Base-by-base conservation (phyloP, 495 filamentous ascomycete species). In the Apodospora peruviana region DNA sequence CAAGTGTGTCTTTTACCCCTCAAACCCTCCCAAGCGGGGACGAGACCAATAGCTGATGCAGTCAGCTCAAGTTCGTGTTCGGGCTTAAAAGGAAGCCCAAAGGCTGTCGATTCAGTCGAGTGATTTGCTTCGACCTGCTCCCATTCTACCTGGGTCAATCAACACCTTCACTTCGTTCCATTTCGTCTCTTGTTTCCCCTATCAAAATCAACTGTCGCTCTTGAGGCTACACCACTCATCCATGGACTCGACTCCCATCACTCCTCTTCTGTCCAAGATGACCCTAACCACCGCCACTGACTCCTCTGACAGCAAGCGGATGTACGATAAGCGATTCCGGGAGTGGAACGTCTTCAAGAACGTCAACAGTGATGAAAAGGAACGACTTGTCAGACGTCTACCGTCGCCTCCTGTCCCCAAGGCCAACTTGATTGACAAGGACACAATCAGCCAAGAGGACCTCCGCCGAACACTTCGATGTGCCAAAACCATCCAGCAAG, bases 291-390 rank as follows among this genome's bases (percentile, higher is more conserved):
- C 48, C 23, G 45, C 54, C 5, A 51, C 61, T 63, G 55, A 63
- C 48, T 24, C 23, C 29, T 49, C 27, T 25, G 52, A 56, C 52
- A 65, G 62, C 51, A 65, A 65, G 48, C 62, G 62, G 48, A 65
- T 65, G 59, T 65, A 65, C 46, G 62, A 63, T 57, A 65, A 63
- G 52, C 47, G 62, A 1, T 65, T 65, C 36, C 59, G 62, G 17
- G 62, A 65, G 29, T 65, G 62, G 62, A 58, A 61, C 25, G 55
- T 65, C 35, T 65, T 65, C 49, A 65, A 65, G 27, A 62, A 65
- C 27, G 59, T 57, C 47, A 62, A 65, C 52, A 60, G 59, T 32
- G 54, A 62, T 25, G 59, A 60, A 37, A 58, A 55, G 51, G 56
- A 43, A 16, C 39, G 36, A 22, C 22, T 40, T 47, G 41, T 51